Evolutionary conservation across 345 rosid genomes (phyloP).

Genomic region (Eucalyptus pauciflora): DNA sequence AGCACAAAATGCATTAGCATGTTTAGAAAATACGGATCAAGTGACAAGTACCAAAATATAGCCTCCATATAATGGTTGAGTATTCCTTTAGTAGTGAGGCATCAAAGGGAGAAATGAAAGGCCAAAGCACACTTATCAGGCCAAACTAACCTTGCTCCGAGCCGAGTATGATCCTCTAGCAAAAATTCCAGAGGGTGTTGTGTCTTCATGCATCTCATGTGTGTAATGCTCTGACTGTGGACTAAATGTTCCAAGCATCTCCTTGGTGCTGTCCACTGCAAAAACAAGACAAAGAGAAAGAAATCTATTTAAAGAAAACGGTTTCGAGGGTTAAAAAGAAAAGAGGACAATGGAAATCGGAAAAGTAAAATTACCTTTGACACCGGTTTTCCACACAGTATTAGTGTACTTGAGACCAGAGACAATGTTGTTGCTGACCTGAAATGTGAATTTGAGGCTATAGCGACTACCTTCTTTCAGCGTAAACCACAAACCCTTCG

Average conservation of each 20-base stretch:
- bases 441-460: conserved; percentile 53
- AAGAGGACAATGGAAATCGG: background rate
- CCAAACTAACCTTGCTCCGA: conserved; percentile 51
- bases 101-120: background rate
- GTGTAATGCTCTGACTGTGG: conserved; percentile 86
- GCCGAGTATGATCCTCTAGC: conserved; percentile 89
- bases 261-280: conserved; percentile 73
- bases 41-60: background rate
- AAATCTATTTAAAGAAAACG: background rate
- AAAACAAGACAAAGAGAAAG: background rate
- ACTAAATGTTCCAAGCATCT: conserved; percentile 91
- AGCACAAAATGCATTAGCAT: background rate
- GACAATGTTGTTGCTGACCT: conserved; percentile 83
- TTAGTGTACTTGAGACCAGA: conserved; percentile 75
- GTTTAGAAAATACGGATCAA: background rate
- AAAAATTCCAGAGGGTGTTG: conserved; percentile 83
- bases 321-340: background rate
- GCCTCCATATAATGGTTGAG: background rate
- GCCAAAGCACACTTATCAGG: background rate
- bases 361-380: conserved; percentile 33
- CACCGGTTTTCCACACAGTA: conserved; percentile 74
- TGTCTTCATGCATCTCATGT: conserved; percentile 70
- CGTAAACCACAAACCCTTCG: conserved; percentile 76
- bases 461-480: conserved; percentile 82
- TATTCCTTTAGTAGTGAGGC: background rate